phyloP scores from a whole-genome alignment of 345 rosid species.

The Eucalyptus coolabah region DNA sequence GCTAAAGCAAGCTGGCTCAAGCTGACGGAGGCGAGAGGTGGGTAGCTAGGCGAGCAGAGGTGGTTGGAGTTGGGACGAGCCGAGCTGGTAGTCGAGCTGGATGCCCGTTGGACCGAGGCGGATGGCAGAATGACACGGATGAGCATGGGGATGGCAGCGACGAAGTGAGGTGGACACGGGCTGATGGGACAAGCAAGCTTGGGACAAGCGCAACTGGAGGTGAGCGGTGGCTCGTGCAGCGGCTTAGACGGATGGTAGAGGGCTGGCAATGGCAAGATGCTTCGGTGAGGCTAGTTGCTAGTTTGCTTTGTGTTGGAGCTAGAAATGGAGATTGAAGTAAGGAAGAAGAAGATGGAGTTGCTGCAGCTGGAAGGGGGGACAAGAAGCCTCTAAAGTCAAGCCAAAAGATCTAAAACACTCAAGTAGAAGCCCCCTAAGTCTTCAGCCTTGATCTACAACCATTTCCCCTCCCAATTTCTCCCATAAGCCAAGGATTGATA shows the following conservation, averaged over 20 bases:
- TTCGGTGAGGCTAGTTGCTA: accelerated
- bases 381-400: too few species aligned
- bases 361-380: too few species aligned
- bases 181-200: accelerated
- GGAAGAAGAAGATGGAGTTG: too few species aligned
- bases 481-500: too few species aligned
- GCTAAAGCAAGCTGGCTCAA: accelerated
- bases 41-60: accelerated
- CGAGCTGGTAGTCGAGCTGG: accelerated
- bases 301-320: too few species aligned
- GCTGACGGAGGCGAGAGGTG: accelerated
- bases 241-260: accelerated
- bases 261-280: accelerated
- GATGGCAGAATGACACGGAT: accelerated
- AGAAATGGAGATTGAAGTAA: too few species aligned
- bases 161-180: accelerated
- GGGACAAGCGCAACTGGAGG: accelerated
- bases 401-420: too few species aligned
- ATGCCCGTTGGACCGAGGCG: accelerated
- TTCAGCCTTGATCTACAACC: too few species aligned
- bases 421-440: too few species aligned
- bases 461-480: too few species aligned
- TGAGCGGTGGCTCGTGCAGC: accelerated
- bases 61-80: too few species aligned
- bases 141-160: accelerated